phyloP scores from a whole-genome alignment of 2,329 filamentous ascomycete genomes.

The Pseudopithomyces chartarum region DNA sequence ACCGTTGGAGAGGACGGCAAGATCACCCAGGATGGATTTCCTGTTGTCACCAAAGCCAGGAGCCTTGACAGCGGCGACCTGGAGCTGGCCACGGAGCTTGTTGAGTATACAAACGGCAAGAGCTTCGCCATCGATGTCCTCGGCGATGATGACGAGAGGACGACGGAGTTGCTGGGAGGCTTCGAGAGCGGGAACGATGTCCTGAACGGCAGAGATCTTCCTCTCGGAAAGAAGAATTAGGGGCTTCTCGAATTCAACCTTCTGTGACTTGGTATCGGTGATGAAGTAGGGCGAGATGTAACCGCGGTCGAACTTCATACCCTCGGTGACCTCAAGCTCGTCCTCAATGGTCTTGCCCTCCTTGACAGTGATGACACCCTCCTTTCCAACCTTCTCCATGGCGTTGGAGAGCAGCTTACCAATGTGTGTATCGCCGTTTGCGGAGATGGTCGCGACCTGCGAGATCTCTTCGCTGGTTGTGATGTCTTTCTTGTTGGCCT shows the following conservation, averaged over 20 bases:
- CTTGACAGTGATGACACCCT: constrained; percentile 99
- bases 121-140: constrained; percentile 98
- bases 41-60: constrained; percentile 99
- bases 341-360: constrained; percentile 98
- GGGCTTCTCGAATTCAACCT: constrained; percentile 99
- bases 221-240: constrained; percentile 98
- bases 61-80: constrained; percentile 98
- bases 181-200: constrained; percentile 97
- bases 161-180: constrained; percentile 94
- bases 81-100: constrained; percentile 99
- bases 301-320: constrained; percentile 99
- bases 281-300: constrained; percentile 99
- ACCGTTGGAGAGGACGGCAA: constrained; percentile 93
- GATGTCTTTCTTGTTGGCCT: constrained; percentile 96
- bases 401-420: constrained; percentile 95
- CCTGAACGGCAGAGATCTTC: constrained; percentile 99
- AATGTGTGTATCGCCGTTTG: constrained; percentile 95
- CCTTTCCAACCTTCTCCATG: constrained; percentile 99
- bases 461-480: constrained; percentile 97
- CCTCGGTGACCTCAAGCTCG: constrained; percentile 98
- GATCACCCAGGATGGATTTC: constrained; percentile 98
- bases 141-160: constrained; percentile 96
- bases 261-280: constrained; percentile 97
- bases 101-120: constrained; percentile 99
- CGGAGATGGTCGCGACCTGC: constrained; percentile 97